These are phyloP conservation scores for Tylopilus sp. DNA, from an alignment of 1,284 basidiomycete species.

Conservation along the genomic window DNA sequence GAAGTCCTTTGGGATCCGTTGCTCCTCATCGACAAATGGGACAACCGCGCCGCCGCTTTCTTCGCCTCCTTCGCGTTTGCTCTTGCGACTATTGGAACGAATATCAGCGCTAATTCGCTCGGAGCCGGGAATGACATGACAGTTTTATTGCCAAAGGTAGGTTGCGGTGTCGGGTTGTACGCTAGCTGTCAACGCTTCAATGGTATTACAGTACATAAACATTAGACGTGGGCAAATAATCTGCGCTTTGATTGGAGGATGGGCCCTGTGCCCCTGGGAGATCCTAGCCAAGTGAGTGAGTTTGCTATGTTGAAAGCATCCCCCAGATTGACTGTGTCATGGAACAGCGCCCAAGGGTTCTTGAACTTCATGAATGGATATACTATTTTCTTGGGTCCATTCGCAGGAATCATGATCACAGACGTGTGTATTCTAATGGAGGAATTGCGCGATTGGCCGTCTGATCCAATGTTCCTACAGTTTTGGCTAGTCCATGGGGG, in stretches of 20 bases:
- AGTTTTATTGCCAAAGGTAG: conserved; percentile 43
- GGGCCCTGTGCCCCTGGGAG: conserved; percentile 55
- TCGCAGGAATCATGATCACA: conserved; percentile 71
- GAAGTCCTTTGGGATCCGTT: conserved; percentile 40
- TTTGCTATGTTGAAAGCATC: background rate
- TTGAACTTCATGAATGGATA: conserved; percentile 65
- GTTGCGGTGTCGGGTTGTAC: background rate
- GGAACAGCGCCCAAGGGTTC: conserved; percentile 44
- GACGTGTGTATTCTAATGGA: conserved; percentile 46
- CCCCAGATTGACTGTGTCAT: background rate
- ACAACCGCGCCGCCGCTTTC: conserved; percentile 66
- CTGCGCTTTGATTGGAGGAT: conserved; percentile 56
- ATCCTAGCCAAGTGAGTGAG: conserved; percentile 46
- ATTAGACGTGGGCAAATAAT: conserved; percentile 64
- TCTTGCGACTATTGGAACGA: conserved; percentile 62
- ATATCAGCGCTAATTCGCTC: conserved; percentile 64
- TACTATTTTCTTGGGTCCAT: conserved; percentile 69
- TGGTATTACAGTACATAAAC: conserved; percentile 35
- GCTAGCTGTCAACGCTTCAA: background rate
- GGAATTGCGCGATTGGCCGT: background rate
- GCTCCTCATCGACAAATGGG: conserved; percentile 52
- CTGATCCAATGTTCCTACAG: conserved; percentile 30
- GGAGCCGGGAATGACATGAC: conserved; percentile 66
- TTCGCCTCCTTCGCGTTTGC: conserved; percentile 58
- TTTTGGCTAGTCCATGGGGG: conserved; percentile 68